Conservation (phyloP, 768 basidiomycete genomes). For the Epithele typhae region DNA sequence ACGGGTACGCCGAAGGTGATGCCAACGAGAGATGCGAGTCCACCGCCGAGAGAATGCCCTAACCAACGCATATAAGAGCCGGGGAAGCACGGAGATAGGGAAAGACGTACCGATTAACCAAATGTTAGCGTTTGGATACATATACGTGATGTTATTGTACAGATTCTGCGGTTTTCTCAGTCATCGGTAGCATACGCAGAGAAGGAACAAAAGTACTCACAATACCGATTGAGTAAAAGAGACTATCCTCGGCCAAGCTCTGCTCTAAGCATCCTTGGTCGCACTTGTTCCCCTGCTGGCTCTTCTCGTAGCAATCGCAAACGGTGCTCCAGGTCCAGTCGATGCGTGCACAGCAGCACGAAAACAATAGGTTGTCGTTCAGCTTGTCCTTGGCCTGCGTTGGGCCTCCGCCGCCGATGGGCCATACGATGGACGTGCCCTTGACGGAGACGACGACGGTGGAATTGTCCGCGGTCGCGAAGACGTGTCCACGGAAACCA, state of each 20-base stretch:
- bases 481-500: conserved; percentile 89
- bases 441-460: conserved; percentile 89
- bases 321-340: conserved; percentile 92
- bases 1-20: conserved; percentile 90
- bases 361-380: conserved; percentile 94
- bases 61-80: background rate
- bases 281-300: conserved; percentile 68
- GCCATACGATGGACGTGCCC: conserved; percentile 77
- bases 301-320: conserved; percentile 78
- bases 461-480: conserved; percentile 76
- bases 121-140: conserved; percentile 87
- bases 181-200: background rate
- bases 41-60: conserved; percentile 81
- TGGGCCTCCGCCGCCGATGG: conserved; percentile 72
- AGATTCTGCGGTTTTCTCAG: conserved; percentile 53
- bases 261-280: conserved; percentile 77
- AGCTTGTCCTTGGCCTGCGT: conserved; percentile 86
- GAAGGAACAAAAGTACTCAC: conserved; percentile 40
- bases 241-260: conserved; percentile 71
- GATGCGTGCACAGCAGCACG: conserved; percentile 95
- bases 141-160: conserved; percentile 86
- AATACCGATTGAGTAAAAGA: conserved; percentile 85
- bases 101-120: conserved; percentile 67
- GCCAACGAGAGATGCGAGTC: conserved; percentile 79
- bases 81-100: background rate